These are phyloP conservation scores for Triangularia setosa DNA, from an alignment of 2,329 filamentous ascomycete species.

Conservation along the genomic window DNA sequence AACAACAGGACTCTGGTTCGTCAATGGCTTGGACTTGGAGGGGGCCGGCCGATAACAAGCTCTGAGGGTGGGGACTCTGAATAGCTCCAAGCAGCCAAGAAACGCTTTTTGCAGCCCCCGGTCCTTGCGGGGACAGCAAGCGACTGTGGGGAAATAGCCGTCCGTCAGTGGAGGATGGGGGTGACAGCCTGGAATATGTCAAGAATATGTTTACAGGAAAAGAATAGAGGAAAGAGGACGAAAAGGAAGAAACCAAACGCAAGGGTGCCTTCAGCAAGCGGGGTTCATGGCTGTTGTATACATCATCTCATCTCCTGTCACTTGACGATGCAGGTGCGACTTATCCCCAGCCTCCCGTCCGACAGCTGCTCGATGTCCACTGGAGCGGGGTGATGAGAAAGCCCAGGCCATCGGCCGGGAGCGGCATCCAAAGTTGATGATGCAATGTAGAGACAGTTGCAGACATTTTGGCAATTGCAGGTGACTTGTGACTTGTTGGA, in stretches of 20 bases:
- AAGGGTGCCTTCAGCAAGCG: too few relatives aligned
- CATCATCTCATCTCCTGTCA: not conserved
- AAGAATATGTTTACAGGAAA: not conserved
- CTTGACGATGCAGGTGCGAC: not conserved
- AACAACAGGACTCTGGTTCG: not conserved
- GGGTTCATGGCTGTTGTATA: not conserved
- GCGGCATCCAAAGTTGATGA: not conserved
- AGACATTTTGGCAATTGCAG: not conserved
- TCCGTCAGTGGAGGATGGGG: not conserved
- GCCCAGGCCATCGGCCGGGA: not conserved
- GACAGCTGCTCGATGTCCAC: not conserved
- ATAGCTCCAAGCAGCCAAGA: constrained; percentile 9
- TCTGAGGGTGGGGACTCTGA: constrained; percentile 5
- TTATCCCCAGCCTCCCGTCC: not conserved
- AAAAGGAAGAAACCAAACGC: not conserved
- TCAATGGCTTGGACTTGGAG: constrained; percentile 2
- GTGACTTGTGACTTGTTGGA: not conserved
- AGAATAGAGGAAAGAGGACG: not conserved
- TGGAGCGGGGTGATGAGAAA: not conserved
- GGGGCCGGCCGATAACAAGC: constrained; percentile 8
- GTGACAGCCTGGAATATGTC: not conserved
- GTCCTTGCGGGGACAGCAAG: not conserved
- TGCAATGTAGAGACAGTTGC: not conserved
- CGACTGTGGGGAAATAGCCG: not conserved
- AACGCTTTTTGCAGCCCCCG: not conserved